These are phyloP conservation scores for Penicillium sp. DNA, from an alignment of 2,329 filamentous ascomycete species.

Conservation along the genomic window DNA sequence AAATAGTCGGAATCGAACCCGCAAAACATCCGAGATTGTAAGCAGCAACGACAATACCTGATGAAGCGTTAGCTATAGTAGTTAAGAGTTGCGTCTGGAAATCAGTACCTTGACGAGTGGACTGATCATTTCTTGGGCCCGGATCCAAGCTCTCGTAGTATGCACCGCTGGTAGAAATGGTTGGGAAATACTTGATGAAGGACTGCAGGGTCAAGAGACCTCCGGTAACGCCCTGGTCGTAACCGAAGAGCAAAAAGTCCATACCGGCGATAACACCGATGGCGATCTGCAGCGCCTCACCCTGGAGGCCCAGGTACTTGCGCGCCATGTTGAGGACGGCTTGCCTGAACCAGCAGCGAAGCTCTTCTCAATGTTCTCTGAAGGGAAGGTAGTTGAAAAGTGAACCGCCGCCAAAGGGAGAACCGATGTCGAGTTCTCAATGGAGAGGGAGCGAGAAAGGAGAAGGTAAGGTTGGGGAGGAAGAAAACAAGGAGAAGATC, in stretches of 20 bases:
- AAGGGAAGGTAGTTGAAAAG: not conserved
- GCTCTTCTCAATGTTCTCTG: slow-evolving; percentile 1
- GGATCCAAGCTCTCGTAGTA: slow-evolving; percentile 22
- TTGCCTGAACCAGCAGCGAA: slow-evolving; percentile 2
- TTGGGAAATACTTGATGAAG: slow-evolving; percentile 49
- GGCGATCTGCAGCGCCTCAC: slow-evolving; percentile 47
- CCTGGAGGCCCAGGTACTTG: slow-evolving; percentile 47
- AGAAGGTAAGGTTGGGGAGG: slow-evolving; percentile 8
- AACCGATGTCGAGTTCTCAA: not conserved
- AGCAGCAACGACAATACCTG: slow-evolving; percentile 47
- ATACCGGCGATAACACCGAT: slow-evolving; percentile 51
- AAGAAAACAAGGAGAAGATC: slow-evolving; percentile 18
- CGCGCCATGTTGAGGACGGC: slow-evolving; percentile 27
- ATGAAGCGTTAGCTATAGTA: not conserved
- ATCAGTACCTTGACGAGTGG: slow-evolving; percentile 41
- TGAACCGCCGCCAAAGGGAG: not conserved
- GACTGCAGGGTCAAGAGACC: slow-evolving; percentile 49
- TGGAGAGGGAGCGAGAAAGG: not conserved
- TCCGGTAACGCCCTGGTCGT: slow-evolving; percentile 51
- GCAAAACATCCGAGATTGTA: slow-evolving; percentile 58
- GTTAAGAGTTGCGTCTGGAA: slow-evolving; percentile 2
- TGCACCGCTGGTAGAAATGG: slow-evolving; percentile 39
- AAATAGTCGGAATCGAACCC: slow-evolving; percentile 56
- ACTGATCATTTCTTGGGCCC: slow-evolving; percentile 32
- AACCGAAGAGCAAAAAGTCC: slow-evolving; percentile 45